Base-by-base conservation (phyloP, 2,329 filamentous ascomycete genomes). In the Calonectria montana region DNA sequence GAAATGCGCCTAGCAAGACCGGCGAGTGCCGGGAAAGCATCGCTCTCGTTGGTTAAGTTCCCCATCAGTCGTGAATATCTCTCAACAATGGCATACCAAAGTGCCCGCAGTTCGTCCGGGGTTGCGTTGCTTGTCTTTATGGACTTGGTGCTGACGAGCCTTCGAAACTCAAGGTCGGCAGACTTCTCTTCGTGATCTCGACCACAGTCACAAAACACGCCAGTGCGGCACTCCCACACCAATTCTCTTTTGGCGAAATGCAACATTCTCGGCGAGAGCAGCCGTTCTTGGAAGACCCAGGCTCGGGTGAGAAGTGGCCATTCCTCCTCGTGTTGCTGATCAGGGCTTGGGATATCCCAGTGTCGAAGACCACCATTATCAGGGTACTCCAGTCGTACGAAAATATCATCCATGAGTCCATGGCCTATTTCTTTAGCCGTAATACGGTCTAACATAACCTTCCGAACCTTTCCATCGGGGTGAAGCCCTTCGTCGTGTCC, bases 241-340 rank as follows among this genome's bases (percentile, higher is more conserved):
- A 74, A 25, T 6, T 74, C 73, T 7, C 53, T 45, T 18, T 68
- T 73, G 9, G 71, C 71, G 43, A 71, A 72, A 39, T 74, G 72
- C 16, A 75, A 62, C 53, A 75, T 74, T 2, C 73, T 41, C 2
- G 72, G 72, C 1, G 73, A 74, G n/a, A 75, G 62, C 6, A 75
- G 59, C 1, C 70, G 67, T 23, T 75, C 73, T 48, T 75, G 73
- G 16, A 75, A 70, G 1, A 75, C 73, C 73, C 73, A 75, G 1
- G 65, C 73, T 2, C 73, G 61, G 4, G 68, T 67, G 8, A 74
- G 67, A 6, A 74, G 65, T 13, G 73, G 71, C 70, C 70, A 74
- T 21, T 74, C 67, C 4, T 64, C 41, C 16, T 65, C 53, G 7
- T 35, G 15, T 8, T 29, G 23, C 25, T 64, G 12, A 10, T 35